Conservation (phyloP, 257 asterid genomes). For the Asclepias syriaca region DNA sequence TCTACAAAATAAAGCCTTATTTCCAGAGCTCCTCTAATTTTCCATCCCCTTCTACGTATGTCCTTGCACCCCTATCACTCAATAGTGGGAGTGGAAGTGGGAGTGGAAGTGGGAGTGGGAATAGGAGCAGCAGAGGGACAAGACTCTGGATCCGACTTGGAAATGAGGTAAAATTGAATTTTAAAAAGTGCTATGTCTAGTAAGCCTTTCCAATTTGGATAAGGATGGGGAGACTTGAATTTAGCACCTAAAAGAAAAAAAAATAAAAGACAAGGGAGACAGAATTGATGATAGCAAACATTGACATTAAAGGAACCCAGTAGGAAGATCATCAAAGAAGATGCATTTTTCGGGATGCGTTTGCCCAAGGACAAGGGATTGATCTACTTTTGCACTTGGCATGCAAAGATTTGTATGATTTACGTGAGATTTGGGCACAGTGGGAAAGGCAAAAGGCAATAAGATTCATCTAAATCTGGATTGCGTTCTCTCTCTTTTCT, state of each 20-base stretch:
- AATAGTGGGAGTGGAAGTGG: neutral
- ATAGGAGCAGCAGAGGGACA: neutral
- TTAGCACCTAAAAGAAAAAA: neutral
- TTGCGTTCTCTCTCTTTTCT: neutral
- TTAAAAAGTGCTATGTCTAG: neutral
- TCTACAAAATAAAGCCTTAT: no score
- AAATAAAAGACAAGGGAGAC: no score
- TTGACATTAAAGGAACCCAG: neutral
- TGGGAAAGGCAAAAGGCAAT: neutral
- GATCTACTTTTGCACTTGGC: neutral
- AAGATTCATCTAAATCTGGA: neutral
- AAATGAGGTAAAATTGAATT: neutral
- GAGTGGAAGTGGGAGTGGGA: neutral
- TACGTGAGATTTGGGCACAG: neutral
- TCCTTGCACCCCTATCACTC: neutral
- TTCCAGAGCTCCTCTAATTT: neutral
- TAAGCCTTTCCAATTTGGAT: neutral
- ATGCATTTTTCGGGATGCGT: neutral
- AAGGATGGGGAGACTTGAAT: neutral
- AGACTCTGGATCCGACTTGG: neutral
- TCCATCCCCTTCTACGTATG: neutral
- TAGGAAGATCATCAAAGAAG: neutral
- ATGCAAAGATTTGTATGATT: neutral
- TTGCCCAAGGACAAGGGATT: neutral
- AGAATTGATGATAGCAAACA: no score